Evolutionary conservation across 2,329 filamentous ascomycete species (phyloP), one percentile per base, ranked within the genome.

Genomic region (Aureobasidium sp.): DNA sequence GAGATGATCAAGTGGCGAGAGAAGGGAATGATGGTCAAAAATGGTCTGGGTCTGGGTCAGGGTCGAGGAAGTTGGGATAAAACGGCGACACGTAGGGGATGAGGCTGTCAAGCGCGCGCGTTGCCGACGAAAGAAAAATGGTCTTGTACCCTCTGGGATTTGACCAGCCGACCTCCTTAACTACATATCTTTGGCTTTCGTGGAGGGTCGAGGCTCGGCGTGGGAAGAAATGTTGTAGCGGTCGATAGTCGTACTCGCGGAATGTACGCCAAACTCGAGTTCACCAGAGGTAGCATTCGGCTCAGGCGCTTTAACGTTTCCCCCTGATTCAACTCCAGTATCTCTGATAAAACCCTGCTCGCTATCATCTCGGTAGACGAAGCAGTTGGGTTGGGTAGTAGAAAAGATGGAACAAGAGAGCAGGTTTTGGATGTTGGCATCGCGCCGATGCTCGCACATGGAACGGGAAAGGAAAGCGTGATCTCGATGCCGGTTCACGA

Each of bases 201-300:
- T 32, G 32, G 45, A 50, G 27, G 45, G 34, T 59, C 57, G 57
- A 59, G 57, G 44, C 45, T 47, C 21, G 39, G 27, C 25, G 53
- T 45, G 53, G 42, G 34, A 44, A 59, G 54, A 59, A 59, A 63
- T 63, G 52, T 59, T 59, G 48, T 34, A 63, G 54, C 61, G 61
- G 61, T 63, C 61, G 55, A 63, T 63, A 63, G 61, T 59, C 44
- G 57, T 29, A 11, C 45, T 34, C 57, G 57, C 57, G 57, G 57
- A 59, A 59, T 59, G 57, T 59, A 50, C 57, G 57, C 57, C 57
- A 59, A 59, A 59, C 57, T 59, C 57, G 57, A 59, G 57, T 59
- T 59, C 57, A 42, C 45, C 37, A 61, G 34, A 41, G 37, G 42
- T 53, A 52, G 59, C 59, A 53, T 44, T 45, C 53, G 53, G 53